Evolutionary conservation across 768 basidiomycete genomes (phyloP).

Genomic region (Boletus fagicola): DNA sequence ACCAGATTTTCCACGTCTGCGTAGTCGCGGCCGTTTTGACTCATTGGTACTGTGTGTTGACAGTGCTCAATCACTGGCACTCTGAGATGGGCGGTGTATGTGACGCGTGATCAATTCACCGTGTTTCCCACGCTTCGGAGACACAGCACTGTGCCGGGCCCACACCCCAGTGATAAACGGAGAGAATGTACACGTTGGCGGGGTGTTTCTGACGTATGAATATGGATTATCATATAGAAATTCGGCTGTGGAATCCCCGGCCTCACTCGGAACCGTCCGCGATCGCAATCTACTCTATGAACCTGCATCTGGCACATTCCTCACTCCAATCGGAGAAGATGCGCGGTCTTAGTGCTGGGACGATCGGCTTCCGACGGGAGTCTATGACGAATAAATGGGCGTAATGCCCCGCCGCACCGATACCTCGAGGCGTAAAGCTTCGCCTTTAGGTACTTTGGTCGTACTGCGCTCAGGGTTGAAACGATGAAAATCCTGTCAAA

Average conservation of each 20-base stretch:
- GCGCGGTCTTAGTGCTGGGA: constrained; percentile 22
- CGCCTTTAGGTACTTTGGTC: constrained; percentile 30
- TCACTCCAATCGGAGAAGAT: constrained; percentile 11
- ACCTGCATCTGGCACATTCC: constrained; percentile 9
- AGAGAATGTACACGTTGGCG: constrained; percentile 32
- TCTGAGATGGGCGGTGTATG: constrained; percentile 19
- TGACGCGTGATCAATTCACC: constrained; percentile 26
- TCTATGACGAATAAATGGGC: constrained; percentile 32
- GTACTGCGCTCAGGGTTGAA: constrained; percentile 35
- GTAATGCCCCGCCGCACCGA: constrained; percentile 33
- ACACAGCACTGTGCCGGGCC: constrained; percentile 2
- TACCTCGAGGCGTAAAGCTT: constrained; percentile 33
- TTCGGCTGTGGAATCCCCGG: constrained; percentile 19
- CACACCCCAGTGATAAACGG: constrained; percentile 26
- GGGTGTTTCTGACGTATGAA: constrained; percentile 28
- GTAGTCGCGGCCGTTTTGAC: constrained; percentile 71
- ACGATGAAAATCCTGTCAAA: constrained; percentile 24
- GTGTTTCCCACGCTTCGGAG: constrained; percentile 24
- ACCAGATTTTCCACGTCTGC: constrained; percentile 87
- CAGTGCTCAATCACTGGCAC: constrained; percentile 61
- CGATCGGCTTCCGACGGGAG: constrained; percentile 29
- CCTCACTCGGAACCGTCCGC: constrained; percentile 24
- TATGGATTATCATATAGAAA: constrained; percentile 31
- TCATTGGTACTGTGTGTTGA: constrained; percentile 59
- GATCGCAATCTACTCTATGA: constrained; percentile 13